phyloP scores from a whole-genome alignment of 2,329 filamentous ascomycete genomes.

The Ascochyta rabiei region DNA sequence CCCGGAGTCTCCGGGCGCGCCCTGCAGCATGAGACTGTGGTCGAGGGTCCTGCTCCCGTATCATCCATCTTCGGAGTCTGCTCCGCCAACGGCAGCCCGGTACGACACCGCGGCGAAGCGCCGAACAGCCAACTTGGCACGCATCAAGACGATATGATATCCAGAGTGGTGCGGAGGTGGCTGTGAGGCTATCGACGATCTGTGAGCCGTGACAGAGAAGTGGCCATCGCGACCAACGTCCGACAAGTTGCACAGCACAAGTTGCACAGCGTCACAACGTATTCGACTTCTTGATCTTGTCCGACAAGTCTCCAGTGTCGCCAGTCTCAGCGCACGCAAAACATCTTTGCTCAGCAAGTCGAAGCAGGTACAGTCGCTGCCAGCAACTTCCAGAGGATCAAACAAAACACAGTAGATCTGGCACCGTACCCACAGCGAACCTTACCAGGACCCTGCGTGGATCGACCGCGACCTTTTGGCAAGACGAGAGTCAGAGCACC shows the following conservation, averaged over 20 bases:
- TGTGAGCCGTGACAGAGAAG: background rate
- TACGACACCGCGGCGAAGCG: background rate
- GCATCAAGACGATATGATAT: background rate
- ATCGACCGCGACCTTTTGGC: too few relatives aligned
- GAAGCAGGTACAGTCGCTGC: too few relatives aligned
- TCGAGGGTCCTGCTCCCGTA: constrained; percentile 6
- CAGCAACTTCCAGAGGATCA: too few relatives aligned
- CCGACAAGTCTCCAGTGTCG: too few relatives aligned
- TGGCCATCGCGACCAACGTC: background rate
- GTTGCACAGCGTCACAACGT: background rate
- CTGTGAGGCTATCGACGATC: background rate
- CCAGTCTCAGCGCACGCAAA: too few relatives aligned
- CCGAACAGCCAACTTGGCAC: background rate
- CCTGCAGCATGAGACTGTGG: background rate
- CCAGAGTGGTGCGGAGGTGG: background rate
- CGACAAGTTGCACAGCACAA: background rate
- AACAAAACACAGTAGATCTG: too few relatives aligned
- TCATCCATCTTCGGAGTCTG: constrained; percentile 3
- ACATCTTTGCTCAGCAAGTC: too few relatives aligned
- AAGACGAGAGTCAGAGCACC: too few relatives aligned
- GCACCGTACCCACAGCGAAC: too few relatives aligned
- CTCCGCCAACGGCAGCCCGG: background rate
- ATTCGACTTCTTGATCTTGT: too few relatives aligned
- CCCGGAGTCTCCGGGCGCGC: background rate
- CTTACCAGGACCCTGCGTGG: too few relatives aligned